Evolutionary conservation across 192 early-diverging fungal species (phyloP).

Genomic region (Spinellus fusiger): DNA sequence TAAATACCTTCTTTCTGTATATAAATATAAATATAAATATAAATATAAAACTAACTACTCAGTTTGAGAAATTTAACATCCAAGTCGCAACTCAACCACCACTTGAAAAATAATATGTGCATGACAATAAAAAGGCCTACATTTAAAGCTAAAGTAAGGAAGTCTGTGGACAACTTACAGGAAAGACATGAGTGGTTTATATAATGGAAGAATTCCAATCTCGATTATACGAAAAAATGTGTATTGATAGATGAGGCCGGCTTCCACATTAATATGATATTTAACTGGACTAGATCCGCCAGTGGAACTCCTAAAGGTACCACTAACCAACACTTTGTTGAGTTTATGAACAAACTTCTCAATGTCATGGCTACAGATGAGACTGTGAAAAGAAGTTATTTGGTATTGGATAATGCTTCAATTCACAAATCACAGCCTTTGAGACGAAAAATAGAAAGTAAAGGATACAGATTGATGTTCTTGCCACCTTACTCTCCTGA

Average conservation of each 20-base stretch:
- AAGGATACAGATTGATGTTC: constrained; percentile 10
- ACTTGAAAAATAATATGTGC: neutral
- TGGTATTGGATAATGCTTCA: constrained; percentile 19
- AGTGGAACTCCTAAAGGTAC: no score
- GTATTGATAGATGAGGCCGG: no score
- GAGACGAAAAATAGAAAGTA: neutral
- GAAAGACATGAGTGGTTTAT: neutral
- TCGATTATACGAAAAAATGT: no score
- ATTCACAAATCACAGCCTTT: constrained; percentile 7
- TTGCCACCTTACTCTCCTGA: constrained; percentile 12
- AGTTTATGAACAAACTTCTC: neutral
- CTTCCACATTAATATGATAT: no score
- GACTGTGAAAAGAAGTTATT: neutral
- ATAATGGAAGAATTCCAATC: no score
- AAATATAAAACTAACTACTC: neutral
- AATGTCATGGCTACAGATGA: neutral
- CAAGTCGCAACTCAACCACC: neutral
- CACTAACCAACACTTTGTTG: neutral
- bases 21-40: neutral
- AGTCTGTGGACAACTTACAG: neutral
- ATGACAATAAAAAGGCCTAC: neutral
- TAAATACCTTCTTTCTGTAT: neutral
- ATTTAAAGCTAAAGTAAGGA: neutral
- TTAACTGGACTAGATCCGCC: no score
- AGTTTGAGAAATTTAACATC: neutral